phyloP scores from a whole-genome alignment of 1,284 basidiomycete genomes.

The Papiliotrema terrestris region DNA sequence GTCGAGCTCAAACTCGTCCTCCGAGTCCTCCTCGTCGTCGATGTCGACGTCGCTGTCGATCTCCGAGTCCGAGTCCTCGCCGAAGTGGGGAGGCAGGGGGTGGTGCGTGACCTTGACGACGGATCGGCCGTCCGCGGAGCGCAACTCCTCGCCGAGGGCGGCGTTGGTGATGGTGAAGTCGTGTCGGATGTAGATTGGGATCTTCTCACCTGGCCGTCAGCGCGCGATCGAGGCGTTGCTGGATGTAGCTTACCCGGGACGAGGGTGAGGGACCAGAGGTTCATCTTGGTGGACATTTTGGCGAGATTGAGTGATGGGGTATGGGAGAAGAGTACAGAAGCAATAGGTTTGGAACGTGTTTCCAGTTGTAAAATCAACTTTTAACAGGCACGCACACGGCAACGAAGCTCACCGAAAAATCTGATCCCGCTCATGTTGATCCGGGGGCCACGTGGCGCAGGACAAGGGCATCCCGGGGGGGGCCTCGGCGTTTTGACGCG shows the following conservation, averaged over 20 bases:
- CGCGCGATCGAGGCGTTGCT: neutral
- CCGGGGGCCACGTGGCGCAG: neutral
- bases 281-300: conserved; percentile 43
- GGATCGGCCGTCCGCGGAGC: conserved; percentile 63
- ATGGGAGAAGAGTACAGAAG: neutral
- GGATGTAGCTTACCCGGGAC: conserved; percentile 18
- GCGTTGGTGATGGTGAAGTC: conserved; percentile 82
- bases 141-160: conserved; percentile 70
- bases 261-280: conserved; percentile 42
- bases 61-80: conserved; percentile 57
- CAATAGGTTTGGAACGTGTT: neutral
- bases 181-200: conserved; percentile 61
- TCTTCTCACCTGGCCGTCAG: conserved; percentile 56
- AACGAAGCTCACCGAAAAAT: neutral
- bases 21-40: conserved; percentile 41
- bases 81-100: conserved; percentile 42
- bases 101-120: conserved; percentile 73
- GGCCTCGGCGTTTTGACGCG: neutral
- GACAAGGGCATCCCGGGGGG: neutral
- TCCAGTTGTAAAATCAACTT: conserved; percentile 9
- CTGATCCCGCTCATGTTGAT: neutral
- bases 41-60: conserved; percentile 45
- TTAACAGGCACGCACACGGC: conserved; percentile 5
- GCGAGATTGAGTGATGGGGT: conserved; percentile 1
- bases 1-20: conserved; percentile 49